Conservation (phyloP, 768 basidiomycete species). For the Auricularia heimuer region DNA sequence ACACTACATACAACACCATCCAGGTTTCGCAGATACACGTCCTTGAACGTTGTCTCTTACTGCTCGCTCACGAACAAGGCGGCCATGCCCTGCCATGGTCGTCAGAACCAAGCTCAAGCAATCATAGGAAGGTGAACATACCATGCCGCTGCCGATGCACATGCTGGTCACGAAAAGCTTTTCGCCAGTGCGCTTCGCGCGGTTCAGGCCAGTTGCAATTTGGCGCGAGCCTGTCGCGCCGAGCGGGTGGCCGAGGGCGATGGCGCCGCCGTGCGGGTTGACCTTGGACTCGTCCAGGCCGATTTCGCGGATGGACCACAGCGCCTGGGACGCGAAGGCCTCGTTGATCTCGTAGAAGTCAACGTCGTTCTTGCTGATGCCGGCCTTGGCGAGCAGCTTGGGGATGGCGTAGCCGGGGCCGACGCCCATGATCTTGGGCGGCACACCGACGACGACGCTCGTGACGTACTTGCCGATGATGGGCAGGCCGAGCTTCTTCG, state of each 20-base stretch:
- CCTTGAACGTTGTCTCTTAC: conserved; percentile 18
- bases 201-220: conserved; percentile 73
- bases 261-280: conserved; percentile 81
- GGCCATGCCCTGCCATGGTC: conserved; percentile 52
- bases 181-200: conserved; percentile 65
- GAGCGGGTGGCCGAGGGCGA: conserved; percentile 82
- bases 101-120: no score
- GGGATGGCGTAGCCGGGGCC: conserved; percentile 88
- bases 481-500: conserved; percentile 74
- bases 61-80: conserved; percentile 80
- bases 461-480: conserved; percentile 79
- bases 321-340: conserved; percentile 66
- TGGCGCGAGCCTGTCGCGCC: conserved; percentile 79
- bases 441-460: conserved; percentile 64
- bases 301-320: conserved; percentile 61
- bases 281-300: conserved; percentile 70
- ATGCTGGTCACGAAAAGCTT: conserved; percentile 83
- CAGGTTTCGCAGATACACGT: not conserved
- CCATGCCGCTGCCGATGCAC: conserved; percentile 85
- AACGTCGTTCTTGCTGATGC: conserved; percentile 58
- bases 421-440: conserved; percentile 83
- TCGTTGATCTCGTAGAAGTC: conserved; percentile 93
- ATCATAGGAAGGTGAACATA: conserved; percentile 3
- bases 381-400: conserved; percentile 51
- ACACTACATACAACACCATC: not conserved